Evolutionary conservation across 208 protist species (phyloP), one percentile per base, ranked within the genome.

Genomic region (Histomonas meleagridis): DNA sequence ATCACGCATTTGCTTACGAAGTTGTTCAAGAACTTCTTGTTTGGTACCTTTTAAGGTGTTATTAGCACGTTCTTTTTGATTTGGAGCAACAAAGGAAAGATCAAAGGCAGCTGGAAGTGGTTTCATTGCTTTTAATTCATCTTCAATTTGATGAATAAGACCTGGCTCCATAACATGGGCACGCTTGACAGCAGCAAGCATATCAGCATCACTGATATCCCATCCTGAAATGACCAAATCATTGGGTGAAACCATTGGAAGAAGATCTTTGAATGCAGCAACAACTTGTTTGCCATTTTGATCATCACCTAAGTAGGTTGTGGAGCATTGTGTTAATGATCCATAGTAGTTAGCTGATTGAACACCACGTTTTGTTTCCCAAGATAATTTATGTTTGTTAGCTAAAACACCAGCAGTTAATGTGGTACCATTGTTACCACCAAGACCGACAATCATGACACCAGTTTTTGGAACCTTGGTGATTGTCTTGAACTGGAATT

Each of bases 391-490:
- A 18, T 92, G 91, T 43, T 92, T 94, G 95, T 99, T 99, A 65
- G 98, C 98, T 48, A 99, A 91, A 92, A 98, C 95, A 49, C 96
- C 96, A 32, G 96, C 97, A n/a, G 97, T 97, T 28, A 99, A 93
- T 1, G 98, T 99, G 23, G 97, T 96, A 90, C 98, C 98, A 95
- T 99, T 99, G 96, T 99, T 99, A 92, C 98, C 98, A 92, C 97
- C 97, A 93, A 95, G 96, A 91, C 98, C 98, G 79, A 99, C 96
- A 70, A 99, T 92, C 97, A 99, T 97, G 43, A 97, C 79, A 28
- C 92, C 92, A 26, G 86, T 91, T 12, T 38, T 23, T 60, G 53
- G 49, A 51, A 91, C 86, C 14, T 91, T 60, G 5, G 35, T 18
- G 21, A 69, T 70, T 48, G 86, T 91, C 55, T 65, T 60, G 55